Evolutionary conservation across 2,329 filamentous ascomycete genomes (phyloP).

Genomic region (Beauveria scarabaeidicola): DNA sequence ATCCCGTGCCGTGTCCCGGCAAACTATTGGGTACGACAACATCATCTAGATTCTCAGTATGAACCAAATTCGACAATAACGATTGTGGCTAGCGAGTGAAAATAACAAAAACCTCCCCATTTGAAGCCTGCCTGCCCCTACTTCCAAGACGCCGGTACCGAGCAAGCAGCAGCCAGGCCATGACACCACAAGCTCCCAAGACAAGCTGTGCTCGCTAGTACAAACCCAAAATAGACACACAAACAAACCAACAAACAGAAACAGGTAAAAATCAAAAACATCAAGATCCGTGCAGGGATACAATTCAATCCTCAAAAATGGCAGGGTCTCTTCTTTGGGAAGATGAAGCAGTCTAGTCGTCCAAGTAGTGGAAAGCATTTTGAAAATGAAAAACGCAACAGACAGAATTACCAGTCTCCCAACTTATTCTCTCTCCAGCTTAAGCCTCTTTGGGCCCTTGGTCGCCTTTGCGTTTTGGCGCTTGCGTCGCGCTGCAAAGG

Average conservation of each 20-base stretch:
- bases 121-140: not conserved
- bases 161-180: not conserved
- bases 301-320: slow-evolving; percentile 12
- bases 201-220: not conserved
- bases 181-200: not conserved
- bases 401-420: not conserved
- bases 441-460: not conserved
- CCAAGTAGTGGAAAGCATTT: slow-evolving; percentile 1
- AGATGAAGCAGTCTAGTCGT: slow-evolving; percentile 25
- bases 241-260: not conserved
- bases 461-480: not conserved
- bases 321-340: slow-evolving; percentile 24
- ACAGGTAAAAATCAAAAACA: not conserved
- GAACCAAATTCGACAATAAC: not conserved
- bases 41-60: not conserved
- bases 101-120: not conserved
- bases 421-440: not conserved
- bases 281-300: not conserved
- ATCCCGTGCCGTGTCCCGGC: not conserved
- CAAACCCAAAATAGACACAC: not conserved
- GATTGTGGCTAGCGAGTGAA: not conserved
- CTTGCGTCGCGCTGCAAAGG: slow-evolving; percentile 12
- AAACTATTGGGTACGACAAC: not conserved
- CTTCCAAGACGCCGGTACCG: not conserved
- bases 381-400: slow-evolving; percentile 12